Evolutionary conservation across 208 protist genomes (phyloP).

Genomic region (Trichomonas tenax): DNA sequence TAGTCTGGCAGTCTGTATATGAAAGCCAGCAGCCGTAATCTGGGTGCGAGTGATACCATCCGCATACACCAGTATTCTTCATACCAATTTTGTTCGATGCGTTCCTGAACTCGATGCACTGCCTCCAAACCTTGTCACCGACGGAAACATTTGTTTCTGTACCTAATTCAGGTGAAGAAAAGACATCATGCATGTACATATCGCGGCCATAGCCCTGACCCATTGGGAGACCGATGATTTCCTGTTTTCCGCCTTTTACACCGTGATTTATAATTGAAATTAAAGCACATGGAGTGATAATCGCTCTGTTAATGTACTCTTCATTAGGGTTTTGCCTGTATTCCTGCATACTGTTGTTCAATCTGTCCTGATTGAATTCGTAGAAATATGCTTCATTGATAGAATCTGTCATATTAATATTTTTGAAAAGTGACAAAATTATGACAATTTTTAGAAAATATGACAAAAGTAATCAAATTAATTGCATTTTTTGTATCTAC

Average conservation of each 20-base stretch:
- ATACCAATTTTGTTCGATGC: neutral
- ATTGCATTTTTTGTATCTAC: too few relatives aligned
- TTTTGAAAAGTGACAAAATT: too few relatives aligned
- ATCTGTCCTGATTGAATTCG: too few relatives aligned
- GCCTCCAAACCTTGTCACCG: neutral
- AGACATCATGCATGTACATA: neutral
- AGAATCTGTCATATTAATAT: too few relatives aligned
- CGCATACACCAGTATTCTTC: conserved; percentile 32
- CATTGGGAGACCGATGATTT: neutral
- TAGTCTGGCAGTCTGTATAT: conserved; percentile 94
- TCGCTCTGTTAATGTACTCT: neutral
- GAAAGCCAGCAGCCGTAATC: conserved; percentile 99
- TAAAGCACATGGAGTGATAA: neutral
- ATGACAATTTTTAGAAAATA: too few relatives aligned
- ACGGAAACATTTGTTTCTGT: neutral
- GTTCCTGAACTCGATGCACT: neutral
- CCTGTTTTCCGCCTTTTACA: neutral
- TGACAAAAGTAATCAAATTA: too few relatives aligned
- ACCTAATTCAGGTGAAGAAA: neutral
- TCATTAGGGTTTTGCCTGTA: too few relatives aligned
- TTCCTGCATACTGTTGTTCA: too few relatives aligned
- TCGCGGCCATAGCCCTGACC: neutral
- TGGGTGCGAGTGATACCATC: conserved; percentile 99
- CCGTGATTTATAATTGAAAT: neutral
- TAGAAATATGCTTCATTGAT: too few relatives aligned